Percentiles rank a stretch among this genome's conserved stretches.
Conservation (phyloP, 106 monocot species). For the Xerophyta viscosa region DNA sequence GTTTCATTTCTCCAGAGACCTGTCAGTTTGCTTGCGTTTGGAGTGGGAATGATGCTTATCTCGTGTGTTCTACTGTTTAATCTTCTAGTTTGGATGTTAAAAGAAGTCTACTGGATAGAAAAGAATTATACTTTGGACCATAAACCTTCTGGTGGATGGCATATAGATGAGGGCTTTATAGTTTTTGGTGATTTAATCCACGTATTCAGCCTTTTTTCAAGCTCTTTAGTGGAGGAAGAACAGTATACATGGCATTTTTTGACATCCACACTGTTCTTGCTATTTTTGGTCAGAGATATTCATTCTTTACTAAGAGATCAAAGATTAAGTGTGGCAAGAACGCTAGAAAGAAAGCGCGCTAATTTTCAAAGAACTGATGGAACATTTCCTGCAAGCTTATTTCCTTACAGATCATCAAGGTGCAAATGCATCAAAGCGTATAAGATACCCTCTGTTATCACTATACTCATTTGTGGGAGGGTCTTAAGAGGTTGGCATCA, state of each 20-base stretch:
- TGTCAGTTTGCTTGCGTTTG: conserved; percentile 40
- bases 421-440: conserved; percentile 4
- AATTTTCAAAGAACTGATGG: conserved; percentile 1
- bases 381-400: not conserved
- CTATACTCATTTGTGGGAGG: conserved; percentile 69
- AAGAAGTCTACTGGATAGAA: conserved; percentile 13
- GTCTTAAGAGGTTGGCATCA: conserved; percentile 91
- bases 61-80: conserved; percentile 52
- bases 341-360: conserved; percentile 4
- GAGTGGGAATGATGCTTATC: conserved; percentile 44
- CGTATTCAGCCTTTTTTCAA: conserved; percentile 64
- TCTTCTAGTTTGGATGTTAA: conserved; percentile 32
- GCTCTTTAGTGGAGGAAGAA: conserved; percentile 98
- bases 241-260: conserved; percentile 97
- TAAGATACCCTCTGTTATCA: conserved; percentile 28
- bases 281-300: conserved; percentile 46
- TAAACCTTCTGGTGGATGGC: conserved; percentile 8
- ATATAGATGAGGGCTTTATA: conserved; percentile 46
- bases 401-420: not conserved
- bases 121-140: conserved; percentile 1
- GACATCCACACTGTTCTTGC: conserved; percentile 62
- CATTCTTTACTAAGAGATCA: conserved; percentile 16
- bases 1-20: conserved; percentile 73
- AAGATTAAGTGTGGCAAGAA: conserved; percentile 4
- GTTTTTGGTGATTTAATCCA: conserved; percentile 43